A percentile compares a stretch with the other conserved stretches of the same genome.
These are phyloP conservation scores for Colletotrichum salicis DNA, from an alignment of 2,329 filamentous ascomycete genomes.

Conservation along the genomic window DNA sequence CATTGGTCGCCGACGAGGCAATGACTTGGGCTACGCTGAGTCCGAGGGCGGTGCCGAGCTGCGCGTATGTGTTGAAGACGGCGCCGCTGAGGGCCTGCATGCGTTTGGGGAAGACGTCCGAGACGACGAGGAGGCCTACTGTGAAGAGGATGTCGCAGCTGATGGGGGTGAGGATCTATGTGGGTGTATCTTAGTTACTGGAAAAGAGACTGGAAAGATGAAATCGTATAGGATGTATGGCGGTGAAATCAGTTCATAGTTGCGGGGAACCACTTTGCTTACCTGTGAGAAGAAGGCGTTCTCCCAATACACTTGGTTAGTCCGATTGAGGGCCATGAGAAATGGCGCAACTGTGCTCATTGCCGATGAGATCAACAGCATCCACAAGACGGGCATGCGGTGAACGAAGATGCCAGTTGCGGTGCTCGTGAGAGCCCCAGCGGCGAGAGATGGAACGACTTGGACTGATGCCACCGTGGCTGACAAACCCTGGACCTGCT, in stretches of 20 bases:
- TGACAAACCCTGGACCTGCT: constrained; percentile 53
- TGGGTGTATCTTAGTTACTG: background rate
- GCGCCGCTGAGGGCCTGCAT: constrained; percentile 68
- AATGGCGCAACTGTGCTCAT: constrained; percentile 53
- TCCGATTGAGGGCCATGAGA: constrained; percentile 57
- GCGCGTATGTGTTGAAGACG: constrained; percentile 67
- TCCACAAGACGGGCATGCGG: constrained; percentile 43
- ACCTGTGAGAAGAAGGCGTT: constrained; percentile 49
- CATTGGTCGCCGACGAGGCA: background rate
- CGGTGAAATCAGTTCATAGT: constrained; percentile 40
- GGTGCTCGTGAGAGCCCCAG: constrained; percentile 47
- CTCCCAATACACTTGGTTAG: constrained; percentile 56
- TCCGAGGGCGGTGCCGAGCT: constrained; percentile 65
- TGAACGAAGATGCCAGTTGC: constrained; percentile 49
- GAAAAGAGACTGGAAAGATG: background rate
- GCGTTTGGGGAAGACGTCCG: constrained; percentile 61
- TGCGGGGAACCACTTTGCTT: background rate
- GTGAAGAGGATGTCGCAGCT: constrained; percentile 63
- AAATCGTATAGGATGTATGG: constrained; percentile 32
- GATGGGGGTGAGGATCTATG: constrained; percentile 50
- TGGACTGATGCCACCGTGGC: constrained; percentile 52
- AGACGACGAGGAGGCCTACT: constrained; percentile 63
- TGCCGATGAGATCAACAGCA: constrained; percentile 45
- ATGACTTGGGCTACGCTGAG: constrained; percentile 39
- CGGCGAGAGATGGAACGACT: constrained; percentile 50